Evolutionary conservation across 805 yeast genomes (phyloP), one percentile per base, ranked within the genome.

Genomic region (Ogataea corticis): DNA sequence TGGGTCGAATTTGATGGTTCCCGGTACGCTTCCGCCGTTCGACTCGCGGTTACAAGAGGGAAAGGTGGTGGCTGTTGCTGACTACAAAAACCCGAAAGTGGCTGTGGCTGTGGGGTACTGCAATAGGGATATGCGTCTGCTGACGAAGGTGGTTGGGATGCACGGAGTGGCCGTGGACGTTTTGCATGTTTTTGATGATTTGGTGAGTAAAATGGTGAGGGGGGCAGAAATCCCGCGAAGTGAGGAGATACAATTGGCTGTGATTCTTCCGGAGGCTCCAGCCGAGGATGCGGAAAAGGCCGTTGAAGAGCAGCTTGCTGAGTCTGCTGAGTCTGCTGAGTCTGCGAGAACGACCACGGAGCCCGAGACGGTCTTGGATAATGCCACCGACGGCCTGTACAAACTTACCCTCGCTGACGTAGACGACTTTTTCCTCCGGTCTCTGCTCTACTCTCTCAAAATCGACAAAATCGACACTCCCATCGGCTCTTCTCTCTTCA

Each of bases 1-100:
- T 46, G 97, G 97, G 11, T 97, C 98, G 0, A 77, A 86, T 55
- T 65, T 87, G 50, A 85, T 86, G 90, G 69, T 85, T 28, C 86
- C 90, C 2, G 95, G 95, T 0, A 75, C 81, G 4, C 58, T 75
- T 4, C 78, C 80, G 0, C 83, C 83, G 2, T 82, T 85, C 55
- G 87, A 83, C 38, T 35, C 52, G 0, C 54, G 73, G 4, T 70
- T 77, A 4, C 55, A 51, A 2, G 66, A 65, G 37, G 95, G 89
- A 0, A 57, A 73, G 0, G 59, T 87, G 3, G 96, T 90, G 15
- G 96, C 86, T 1, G 73, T 92, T 19, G 88, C 83, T 0, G 78
- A 80, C 50, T 69, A 73, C 23, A 72, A 75, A 13, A 60, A 72
- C 17, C 95, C 96, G 0, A 62, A 75, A 2, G 83, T 84, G 10